Base-by-base conservation (phyloP, 768 basidiomycete genomes). In the Suillus weaverae region DNA sequence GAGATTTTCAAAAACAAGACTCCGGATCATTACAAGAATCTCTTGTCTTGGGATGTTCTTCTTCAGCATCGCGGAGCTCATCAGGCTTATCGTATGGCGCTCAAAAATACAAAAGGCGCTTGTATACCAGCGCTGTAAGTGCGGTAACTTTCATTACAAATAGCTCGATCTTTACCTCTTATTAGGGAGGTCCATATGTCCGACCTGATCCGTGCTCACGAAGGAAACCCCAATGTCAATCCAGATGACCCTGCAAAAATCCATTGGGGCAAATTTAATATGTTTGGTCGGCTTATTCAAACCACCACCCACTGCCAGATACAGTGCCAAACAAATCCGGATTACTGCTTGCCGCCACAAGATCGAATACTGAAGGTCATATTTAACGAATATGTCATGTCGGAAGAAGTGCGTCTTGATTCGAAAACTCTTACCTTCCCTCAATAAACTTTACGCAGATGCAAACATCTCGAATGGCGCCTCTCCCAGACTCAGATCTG, bases 201-300 rank as follows among this genome's bases (percentile, higher is more conserved):
- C 46, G 95, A 97, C 73, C 82, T 98, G 56, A 90, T 95, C 54
- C 89, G 88, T 66, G 86, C 94, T 9, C 89, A 97, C 68, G 92
- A 94, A 77, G 91, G 88, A 64, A 95, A 97, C 66, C 81, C 82
- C 3, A 92, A 96, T 69, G 83, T 86, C 67, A 85, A 86, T 67
- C 79, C 86, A 8, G 79, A 83, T 26, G 89, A 92, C 70, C 81
- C 87, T 4, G 80, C 75, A 46, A 87, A 88, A 72, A 91, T 98
- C 62, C 95, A 98, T 71, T 99, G 97, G 97, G 92, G 90, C 33
- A 99, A 99, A 77, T 97, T 92, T 77, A 91, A 90, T 68, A 90
- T 94, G 85, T 91, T 98, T 81, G 95, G 90, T 36, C 85, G 89
- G 65, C 94, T 95, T 70, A 87, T 97, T 63, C 84, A 86, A 60